Evolutionary conservation across 2,329 filamentous ascomycete genomes (phyloP).

Genomic region (Ceratocystis cubensis): DNA sequence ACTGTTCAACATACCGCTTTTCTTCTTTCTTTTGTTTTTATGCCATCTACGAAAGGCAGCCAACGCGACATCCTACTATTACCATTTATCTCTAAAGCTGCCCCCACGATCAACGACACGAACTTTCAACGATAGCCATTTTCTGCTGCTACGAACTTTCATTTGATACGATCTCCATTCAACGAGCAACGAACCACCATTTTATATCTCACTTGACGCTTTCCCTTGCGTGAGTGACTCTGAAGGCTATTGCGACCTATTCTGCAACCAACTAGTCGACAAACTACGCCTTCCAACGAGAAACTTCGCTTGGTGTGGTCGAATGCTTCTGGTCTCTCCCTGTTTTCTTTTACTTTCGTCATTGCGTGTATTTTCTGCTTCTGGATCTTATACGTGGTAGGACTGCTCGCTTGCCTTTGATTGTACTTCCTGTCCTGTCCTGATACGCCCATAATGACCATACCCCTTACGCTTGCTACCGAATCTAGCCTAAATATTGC

Average conservation of each 20-base stretch:
- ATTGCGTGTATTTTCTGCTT: neutral
- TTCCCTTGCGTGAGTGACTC: neutral
- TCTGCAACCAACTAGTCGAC: neutral
- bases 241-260: too few relatives aligned
- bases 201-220: neutral
- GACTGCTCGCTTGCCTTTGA: neutral
- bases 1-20: neutral
- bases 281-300: neutral
- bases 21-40: neutral
- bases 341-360: neutral
- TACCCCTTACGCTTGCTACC: slow-evolving; percentile 18
- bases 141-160: neutral
- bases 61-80: neutral
- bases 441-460: slow-evolving; percentile 17
- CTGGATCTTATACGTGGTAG: neutral
- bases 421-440: neutral
- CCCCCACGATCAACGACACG: neutral
- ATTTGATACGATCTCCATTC: neutral
- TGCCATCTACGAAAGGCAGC: neutral
- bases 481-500: slow-evolving; percentile 16
- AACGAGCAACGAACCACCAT: neutral
- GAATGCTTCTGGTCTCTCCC: neutral
- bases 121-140: slow-evolving; percentile 2
- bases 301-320: neutral
- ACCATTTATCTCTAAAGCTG: neutral